These are phyloP conservation scores for Aspergillus carbonarius DNA, from an alignment of 2,329 filamentous ascomycete species.

Conservation along the genomic window DNA sequence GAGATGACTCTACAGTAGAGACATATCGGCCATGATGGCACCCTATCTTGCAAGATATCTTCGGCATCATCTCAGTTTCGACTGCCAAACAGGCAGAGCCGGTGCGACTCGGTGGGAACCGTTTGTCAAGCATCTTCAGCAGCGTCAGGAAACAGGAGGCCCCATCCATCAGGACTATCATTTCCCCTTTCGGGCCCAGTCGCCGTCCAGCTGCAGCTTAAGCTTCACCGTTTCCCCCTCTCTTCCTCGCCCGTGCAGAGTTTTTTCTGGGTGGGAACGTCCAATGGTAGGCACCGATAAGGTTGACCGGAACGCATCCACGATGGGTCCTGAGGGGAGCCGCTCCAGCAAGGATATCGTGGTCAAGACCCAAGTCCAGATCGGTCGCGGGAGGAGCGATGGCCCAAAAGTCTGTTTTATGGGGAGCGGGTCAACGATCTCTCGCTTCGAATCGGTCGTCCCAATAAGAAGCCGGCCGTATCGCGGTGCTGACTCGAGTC, in stretches of 20 bases:
- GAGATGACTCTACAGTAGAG: background rate
- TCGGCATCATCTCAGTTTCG: too few relatives aligned
- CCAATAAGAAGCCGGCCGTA: background rate
- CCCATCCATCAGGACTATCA: background rate
- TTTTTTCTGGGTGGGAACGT: too few relatives aligned
- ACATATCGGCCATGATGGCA: background rate
- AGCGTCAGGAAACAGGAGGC: background rate
- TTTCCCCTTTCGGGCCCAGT: background rate
- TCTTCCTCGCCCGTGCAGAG: background rate
- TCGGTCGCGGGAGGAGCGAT: background rate
- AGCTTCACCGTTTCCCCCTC: background rate
- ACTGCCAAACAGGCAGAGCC: too few relatives aligned
- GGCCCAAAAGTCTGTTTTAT: background rate
- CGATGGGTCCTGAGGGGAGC: too few relatives aligned
- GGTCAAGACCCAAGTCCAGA: background rate
- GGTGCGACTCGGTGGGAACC: too few relatives aligned
- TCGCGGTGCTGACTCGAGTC: background rate
- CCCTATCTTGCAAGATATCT: too few relatives aligned
- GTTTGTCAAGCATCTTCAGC: too few relatives aligned
- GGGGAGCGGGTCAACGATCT: constrained; percentile 1
- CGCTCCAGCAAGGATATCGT: background rate
- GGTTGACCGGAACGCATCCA: too few relatives aligned
- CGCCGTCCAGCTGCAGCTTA: background rate
- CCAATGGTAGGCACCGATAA: too few relatives aligned
- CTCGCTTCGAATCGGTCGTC: background rate